Base-by-base conservation (phyloP, 129 eudicot genomes). In the Rutidosis leptorrhynchoides region DNA sequence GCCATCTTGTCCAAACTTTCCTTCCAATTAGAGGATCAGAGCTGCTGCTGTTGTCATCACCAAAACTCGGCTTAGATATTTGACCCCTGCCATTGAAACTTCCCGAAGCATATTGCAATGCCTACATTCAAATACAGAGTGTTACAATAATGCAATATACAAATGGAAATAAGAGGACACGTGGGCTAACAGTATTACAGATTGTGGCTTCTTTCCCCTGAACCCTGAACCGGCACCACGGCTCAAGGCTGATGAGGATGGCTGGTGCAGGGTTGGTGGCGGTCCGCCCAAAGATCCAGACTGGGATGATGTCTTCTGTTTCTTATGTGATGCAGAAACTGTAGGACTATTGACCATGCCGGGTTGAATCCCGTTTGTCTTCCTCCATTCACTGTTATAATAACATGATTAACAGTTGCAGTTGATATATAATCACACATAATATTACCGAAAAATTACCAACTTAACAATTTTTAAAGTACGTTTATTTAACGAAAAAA, bases 1-100 rank as follows among this genome's bases (percentile, higher is more conserved):
- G 91, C 85, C 87, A 85, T 71, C 91, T 76, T 19, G 87, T 85
- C 91, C 91, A 85, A 57, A 85, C 87, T 62, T 79, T 85, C 73
- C 77, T 79, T 21, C 87, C 91, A 67, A 85, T 79, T 32, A 82
- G 51, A n/a, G 87, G 81, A 73, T 82, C 84, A 11, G 71, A 61
- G 70, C 74, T 37, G 12, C 9, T 37, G 45, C 45, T 79, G 11
- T 69, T 67, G 32, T 62, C 77, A 14, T 63, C 78, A 4, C 58
- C 67, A 49, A 72, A 58, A 49, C 87, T 73, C 70, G 67, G 82
- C 64, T 66, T 78, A 1, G 81, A 40, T 54, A 23, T 68, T 54
- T 66, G 85, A 24, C 73, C 70, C 83, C 80, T 77, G 21, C 84
- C 81, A 23, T 72, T 43, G 42, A 82, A 77, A 72, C 81, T 69